Percentiles rank a stretch among this genome's conserved stretches.
Evolutionary conservation across 176 grass and related monocot species (phyloP).

Genomic region (Urochloa ruziziensis): DNA sequence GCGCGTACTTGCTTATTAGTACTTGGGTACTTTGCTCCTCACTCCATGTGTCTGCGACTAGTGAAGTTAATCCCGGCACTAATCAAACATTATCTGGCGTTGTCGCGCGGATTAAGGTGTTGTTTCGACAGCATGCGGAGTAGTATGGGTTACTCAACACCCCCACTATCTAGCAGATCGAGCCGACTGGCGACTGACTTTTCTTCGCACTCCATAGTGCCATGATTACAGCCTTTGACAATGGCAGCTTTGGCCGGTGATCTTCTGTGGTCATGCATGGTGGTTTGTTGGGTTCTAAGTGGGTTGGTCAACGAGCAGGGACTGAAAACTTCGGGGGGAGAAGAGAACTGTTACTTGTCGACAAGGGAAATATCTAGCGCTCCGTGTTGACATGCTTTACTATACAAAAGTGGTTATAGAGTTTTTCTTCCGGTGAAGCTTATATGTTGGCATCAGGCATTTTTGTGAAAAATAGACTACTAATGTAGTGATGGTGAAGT

Average conservation of each 20-base stretch:
- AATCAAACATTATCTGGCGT: neutral
- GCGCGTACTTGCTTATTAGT: no score
- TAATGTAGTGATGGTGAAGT: neutral
- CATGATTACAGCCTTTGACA: slow-evolving; percentile 43
- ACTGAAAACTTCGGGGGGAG: neutral
- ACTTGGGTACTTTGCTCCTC: no score
- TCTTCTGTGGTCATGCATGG: neutral
- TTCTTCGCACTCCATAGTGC: slow-evolving; percentile 28
- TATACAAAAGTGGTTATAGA: neutral
- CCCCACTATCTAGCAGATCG: slow-evolving; percentile 10
- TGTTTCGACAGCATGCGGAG: neutral
- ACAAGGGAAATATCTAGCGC: neutral
- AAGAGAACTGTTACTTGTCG: neutral
- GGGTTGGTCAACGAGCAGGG: slow-evolving; percentile 21
- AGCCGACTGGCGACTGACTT: slow-evolving; percentile 12
- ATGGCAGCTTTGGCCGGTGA: slow-evolving; percentile 29
- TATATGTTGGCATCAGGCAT: no score
- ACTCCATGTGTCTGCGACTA: neutral
- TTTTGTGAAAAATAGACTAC: no score
- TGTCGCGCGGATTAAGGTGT: neutral
- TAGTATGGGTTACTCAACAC: slow-evolving; percentile 24
- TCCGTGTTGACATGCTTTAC: neutral
- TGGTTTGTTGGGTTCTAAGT: neutral
- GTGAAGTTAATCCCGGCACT: neutral
- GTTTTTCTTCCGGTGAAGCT: neutral